Base-by-base conservation (phyloP, 345 rosid species). In the Cardamine occulta region DNA sequence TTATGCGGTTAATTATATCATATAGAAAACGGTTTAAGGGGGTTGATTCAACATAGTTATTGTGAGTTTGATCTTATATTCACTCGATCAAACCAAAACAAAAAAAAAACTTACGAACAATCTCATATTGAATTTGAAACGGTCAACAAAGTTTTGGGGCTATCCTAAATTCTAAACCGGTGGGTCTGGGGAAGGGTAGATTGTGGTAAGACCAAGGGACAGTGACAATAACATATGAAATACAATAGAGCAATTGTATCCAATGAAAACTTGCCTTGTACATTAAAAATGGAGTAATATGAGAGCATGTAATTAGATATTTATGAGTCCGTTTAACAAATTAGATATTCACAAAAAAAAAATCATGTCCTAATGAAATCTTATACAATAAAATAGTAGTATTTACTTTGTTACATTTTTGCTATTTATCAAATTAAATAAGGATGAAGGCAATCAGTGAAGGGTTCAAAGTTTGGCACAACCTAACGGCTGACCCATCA, bases 401-500 rank as follows among this genome's bases (percentile, higher is more conserved):
- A 21, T 24, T 13, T 12, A 12, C 4, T 54, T 26, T 26, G 4
- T 6, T 54, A 7, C 58, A 53, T 23, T 13, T 44, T 45, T 45
- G 21, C 51, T 17, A n/a, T 5, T 45, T 45, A 45, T 17, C 7
- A 45, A 17, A 15, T 6, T 5, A 15, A 44, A 55, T 55, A 29
- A 39, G n/a, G 45, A 52, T 63, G 53, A 53, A 53, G 24, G 31
- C 63, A 53, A 53, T 73, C 60, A 53, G 44, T 63, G 62, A 32
- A 1, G 18, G 18, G 21, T 29, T 56, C 61, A 29, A 35, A 35
- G 37, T 28, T 56, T 56, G 77, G 35, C 29, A 53, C 47, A 18
- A 73, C 70, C 56, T 29, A 73, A 64, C 71, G 56, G 57, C 44
- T 21, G n/a, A 55, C 26, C 37, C 56, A 57, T 23, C 77, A 54